A percentile compares a stretch with the other conserved stretches of the same genome.
Evolutionary conservation across 2,329 filamentous ascomycete genomes (phyloP).

Genomic region (Hysterium pulicare): DNA sequence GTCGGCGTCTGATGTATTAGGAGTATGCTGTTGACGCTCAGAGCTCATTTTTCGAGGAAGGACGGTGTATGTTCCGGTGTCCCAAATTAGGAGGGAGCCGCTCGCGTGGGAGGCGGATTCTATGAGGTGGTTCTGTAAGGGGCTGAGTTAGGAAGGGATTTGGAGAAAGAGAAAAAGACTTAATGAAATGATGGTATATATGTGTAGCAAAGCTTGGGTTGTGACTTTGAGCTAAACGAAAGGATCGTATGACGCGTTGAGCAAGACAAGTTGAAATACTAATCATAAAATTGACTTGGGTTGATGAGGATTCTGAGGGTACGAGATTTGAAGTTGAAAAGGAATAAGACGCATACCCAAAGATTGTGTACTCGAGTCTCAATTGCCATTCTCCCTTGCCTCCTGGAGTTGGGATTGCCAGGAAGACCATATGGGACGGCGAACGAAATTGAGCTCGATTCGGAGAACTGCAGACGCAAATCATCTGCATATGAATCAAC

Average conservation of each 20-base stretch:
- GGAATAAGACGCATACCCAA: constrained; percentile 27
- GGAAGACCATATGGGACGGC: constrained; percentile 44
- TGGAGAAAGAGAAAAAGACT: background rate
- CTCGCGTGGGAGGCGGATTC: constrained; percentile 43
- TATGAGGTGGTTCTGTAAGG: constrained; percentile 43
- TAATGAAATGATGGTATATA: background rate
- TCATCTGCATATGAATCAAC: constrained; percentile 47
- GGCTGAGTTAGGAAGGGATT: background rate
- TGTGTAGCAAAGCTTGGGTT: too few species aligned
- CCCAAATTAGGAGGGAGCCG: constrained; percentile 46
- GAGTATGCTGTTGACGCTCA: constrained; percentile 32
- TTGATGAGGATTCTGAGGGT: too few species aligned
- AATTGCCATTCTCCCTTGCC: constrained; percentile 42
- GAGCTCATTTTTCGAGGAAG: constrained; percentile 22
- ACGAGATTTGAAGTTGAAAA: too few species aligned
- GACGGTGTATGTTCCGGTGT: constrained; percentile 44
- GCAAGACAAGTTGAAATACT: too few species aligned
- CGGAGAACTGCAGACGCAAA: constrained; percentile 66
- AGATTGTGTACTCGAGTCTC: constrained; percentile 46
- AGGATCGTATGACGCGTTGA: too few species aligned
- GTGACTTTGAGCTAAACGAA: too few species aligned
- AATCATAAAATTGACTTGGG: too few species aligned
- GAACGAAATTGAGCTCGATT: constrained; percentile 62
- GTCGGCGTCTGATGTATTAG: too few species aligned
- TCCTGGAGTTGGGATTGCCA: constrained; percentile 39